Evolutionary conservation across 1,139 yeast species (phyloP), one percentile per base, ranked within the genome.

Genomic region (Sugiyamaella castrensis): DNA sequence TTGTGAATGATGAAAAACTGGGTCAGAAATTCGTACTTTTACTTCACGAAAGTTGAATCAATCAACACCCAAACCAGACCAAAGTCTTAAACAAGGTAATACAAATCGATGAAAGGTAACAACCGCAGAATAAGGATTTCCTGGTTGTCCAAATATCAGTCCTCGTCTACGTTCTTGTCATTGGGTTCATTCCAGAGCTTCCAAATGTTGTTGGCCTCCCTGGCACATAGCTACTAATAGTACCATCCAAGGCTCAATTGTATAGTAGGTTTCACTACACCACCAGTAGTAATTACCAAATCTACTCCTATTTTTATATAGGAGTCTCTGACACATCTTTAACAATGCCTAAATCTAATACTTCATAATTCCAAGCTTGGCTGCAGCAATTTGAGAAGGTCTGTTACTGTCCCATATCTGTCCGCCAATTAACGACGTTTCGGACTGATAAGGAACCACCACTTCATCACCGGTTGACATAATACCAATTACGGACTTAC

Each of bases 201-300:
- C 79, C 80, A 63, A 75, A 76, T 0, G 81, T 76, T 1, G 78
- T 72, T 2, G 81, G 81, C 53, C 76, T 76, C 0, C 81, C 81
- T 1, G 81, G 81, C 53, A 76, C 79, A 76, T 76, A 12, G 71
- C 71, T 5, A 76, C 79, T 33, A 26, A 76, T 71, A 1, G 54
- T 58, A 1, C 79, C 80, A 0, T 63, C 60, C n/a, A 76, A 54
- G 13, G 55, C 52, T 13, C 69, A 58, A n/a, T 47, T 74, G 75
- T 28, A 76, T 71, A 0, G 71, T 65, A 0, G 80, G 79, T 51
- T 76, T 76, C 36, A 76, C 56, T 15, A 76, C 81, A 11, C 81
- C 81, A 1, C 81, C 81, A 1, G 78, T 71, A 1, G 81, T 75
- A 37, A 76, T 66, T 29, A 76, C 54, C 35, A 71, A 70, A 51